These are phyloP conservation scores for Fusarium scirpi DNA, from an alignment of 2,329 filamentous ascomycete species.

Conservation along the genomic window DNA sequence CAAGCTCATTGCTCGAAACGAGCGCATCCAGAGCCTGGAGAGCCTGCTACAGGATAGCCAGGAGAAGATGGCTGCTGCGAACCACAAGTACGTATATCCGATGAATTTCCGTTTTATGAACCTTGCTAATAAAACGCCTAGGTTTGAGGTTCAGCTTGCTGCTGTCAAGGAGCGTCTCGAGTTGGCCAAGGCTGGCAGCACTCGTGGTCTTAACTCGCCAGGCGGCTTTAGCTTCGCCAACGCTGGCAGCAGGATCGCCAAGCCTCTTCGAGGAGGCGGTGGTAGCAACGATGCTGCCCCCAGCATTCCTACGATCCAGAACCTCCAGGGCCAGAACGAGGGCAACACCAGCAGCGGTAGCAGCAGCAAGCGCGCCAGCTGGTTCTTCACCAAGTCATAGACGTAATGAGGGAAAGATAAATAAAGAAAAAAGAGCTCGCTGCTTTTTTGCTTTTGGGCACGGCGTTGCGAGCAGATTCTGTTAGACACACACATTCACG, in stretches of 20 bases:
- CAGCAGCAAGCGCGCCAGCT: slow-evolving; percentile 75
- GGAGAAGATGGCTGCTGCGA: slow-evolving; percentile 96
- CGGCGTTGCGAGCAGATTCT: slow-evolving; percentile 45
- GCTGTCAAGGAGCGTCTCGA: slow-evolving; percentile 98
- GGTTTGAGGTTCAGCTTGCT: slow-evolving; percentile 96
- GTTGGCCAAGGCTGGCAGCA: slow-evolving; percentile 91
- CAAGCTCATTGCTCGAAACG: slow-evolving; percentile 95
- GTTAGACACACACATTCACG: slow-evolving; percentile 29
- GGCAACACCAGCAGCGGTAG: slow-evolving; percentile 48
- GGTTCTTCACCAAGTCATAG: slow-evolving; percentile 77
- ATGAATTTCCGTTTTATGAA: background rate
- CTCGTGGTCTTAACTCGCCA: slow-evolving; percentile 79
- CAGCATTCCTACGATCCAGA: slow-evolving; percentile 67
- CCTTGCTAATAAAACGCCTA: slow-evolving; percentile 56
- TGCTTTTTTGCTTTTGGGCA: slow-evolving; percentile 45
- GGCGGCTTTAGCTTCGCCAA: slow-evolving; percentile 78
- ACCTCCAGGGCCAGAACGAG: slow-evolving; percentile 56
- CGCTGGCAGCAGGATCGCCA: slow-evolving; percentile 75
- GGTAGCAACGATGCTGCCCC: slow-evolving; percentile 57
- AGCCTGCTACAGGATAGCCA: slow-evolving; percentile 94
- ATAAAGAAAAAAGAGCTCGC: slow-evolving; percentile 39
- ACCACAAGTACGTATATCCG: slow-evolving; percentile 82
- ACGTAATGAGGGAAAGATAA: slow-evolving; percentile 36
- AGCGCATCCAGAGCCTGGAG: slow-evolving; percentile 95
- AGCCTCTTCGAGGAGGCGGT: slow-evolving; percentile 74